Percentiles rank a stretch among this genome's conserved stretches.
These are phyloP conservation scores for Ascobolus immersus DNA, from an alignment of 495 filamentous ascomycete species.

Conservation along the genomic window DNA sequence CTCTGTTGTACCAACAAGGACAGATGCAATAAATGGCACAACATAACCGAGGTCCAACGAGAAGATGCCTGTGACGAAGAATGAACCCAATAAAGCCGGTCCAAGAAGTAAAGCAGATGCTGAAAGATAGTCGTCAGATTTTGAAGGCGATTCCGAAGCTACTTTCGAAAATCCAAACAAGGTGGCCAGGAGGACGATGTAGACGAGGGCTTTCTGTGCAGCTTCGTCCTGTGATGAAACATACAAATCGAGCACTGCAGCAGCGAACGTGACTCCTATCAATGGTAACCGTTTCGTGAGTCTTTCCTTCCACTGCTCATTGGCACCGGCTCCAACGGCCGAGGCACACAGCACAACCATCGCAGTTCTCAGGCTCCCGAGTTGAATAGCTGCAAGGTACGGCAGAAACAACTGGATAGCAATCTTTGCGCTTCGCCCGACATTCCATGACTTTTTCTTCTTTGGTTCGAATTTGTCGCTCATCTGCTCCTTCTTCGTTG, in stretches of 20 bases:
- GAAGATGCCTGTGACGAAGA: too few relatives aligned
- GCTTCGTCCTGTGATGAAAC: too few relatives aligned
- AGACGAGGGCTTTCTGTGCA: too few relatives aligned
- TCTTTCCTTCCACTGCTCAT: slow-evolving; percentile 5
- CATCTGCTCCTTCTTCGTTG: slow-evolving; percentile 5
- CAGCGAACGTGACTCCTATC: neutral
- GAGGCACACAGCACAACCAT: slow-evolving; percentile 8
- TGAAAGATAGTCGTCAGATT: too few relatives aligned
- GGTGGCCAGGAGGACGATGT: too few relatives aligned
- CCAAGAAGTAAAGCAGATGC: too few relatives aligned
- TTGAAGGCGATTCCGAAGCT: too few relatives aligned
- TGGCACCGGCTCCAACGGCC: slow-evolving; percentile 7
- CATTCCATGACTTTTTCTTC: slow-evolving; percentile 1
- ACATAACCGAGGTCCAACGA: too few relatives aligned
- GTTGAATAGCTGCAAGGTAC: slow-evolving; percentile 11
- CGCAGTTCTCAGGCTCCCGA: slow-evolving; percentile 11
- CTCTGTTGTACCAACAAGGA: too few relatives aligned
- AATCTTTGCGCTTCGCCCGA: slow-evolving; percentile 3
- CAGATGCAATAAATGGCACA: too few relatives aligned
- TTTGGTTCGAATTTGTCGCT: slow-evolving; percentile 2
- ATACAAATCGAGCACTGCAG: neutral
- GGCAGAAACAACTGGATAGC: slow-evolving; percentile 6
- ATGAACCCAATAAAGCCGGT: too few relatives aligned
- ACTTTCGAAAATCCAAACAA: too few relatives aligned
- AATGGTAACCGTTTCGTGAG: neutral